Evolutionary conservation across 192 early-diverging fungal genomes (phyloP), one percentile per base, ranked within the genome.

Genomic region (Chytriomyces sp.): DNA sequence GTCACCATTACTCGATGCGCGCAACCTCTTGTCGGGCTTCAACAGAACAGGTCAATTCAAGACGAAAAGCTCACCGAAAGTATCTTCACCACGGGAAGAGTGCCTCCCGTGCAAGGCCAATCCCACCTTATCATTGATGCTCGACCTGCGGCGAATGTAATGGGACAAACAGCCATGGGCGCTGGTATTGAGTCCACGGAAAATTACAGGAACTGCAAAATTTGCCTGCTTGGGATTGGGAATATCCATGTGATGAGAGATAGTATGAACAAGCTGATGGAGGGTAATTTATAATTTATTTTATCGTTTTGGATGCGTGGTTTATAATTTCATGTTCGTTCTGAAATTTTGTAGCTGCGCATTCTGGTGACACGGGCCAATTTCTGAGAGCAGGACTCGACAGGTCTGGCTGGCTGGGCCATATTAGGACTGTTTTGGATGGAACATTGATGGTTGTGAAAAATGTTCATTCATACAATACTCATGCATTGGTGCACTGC

Each of bases 191-290:
- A 99, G 77, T 96, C 92, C 81, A 91, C 92, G 82, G 96, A 98
- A 45, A 92, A 98, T 77, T 99, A 99, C 82, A 81, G 87, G 63
- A 90, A 92, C 68, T 97, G 93, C 68, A 91, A 93, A 81, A 91
- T 96, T 61, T 87, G 86, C 64, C 96, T 93, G 77, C 85, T 94
- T 80, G 96, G 95, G 4, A 98, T 99, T 67, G 96, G 96, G 67
- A 99, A 99, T 81, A 99, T 99, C 77, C 97, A 99, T 80, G 96
- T 98, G 7, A 96, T 99, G 89, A 83, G 97, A 47, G 96, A 96
- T 63, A 93, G 93, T 69, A 85, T 96, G 77, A 88, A 86, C 67
- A 92, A 89, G 69, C 79, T 99, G 59, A 88, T 92, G 23, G 95
- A 95, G 81, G 91, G 94, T 96, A 86, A 35, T 7, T 20, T 45